These are phyloP conservation scores for Hyphochytrium catenoides DNA, from an alignment of 352 stramenopile genomes.

Conservation along the genomic window DNA sequence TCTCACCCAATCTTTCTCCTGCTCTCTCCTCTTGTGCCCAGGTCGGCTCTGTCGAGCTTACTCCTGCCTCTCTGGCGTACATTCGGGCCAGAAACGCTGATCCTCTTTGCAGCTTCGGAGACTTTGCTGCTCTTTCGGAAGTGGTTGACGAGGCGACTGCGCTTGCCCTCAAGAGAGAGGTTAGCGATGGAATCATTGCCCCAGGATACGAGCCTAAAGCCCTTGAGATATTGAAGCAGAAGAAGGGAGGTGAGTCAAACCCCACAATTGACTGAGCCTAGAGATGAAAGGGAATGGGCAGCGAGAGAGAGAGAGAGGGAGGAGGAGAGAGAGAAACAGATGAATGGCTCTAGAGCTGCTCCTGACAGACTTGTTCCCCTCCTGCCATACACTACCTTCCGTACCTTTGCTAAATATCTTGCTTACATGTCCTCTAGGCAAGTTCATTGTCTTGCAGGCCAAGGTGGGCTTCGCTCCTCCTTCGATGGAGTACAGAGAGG, in stretches of 20 bases:
- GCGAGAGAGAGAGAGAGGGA: too few relatives aligned
- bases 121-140: slow-evolving; percentile 95
- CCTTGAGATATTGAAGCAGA: slow-evolving; percentile 89
- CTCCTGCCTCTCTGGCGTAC: slow-evolving; percentile 87
- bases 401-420: too few relatives aligned
- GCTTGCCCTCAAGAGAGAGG: slow-evolving; percentile 94
- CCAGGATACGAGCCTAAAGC: slow-evolving; percentile 91
- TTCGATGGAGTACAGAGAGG: slow-evolving; percentile 88
- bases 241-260: too few relatives aligned
- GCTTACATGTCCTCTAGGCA: too few relatives aligned
- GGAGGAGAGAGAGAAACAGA: too few relatives aligned
- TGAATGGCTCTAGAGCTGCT: too few relatives aligned
- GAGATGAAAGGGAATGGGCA: too few relatives aligned
- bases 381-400: too few relatives aligned
- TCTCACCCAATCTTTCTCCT: too few relatives aligned
- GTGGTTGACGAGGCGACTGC: slow-evolving; percentile 94
- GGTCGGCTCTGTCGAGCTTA: slow-evolving; percentile 70
- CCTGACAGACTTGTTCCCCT: too few relatives aligned
- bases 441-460: slow-evolving; percentile 95
- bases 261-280: too few relatives aligned
- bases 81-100: slow-evolving; percentile 94
- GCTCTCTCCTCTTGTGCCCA: too few relatives aligned
- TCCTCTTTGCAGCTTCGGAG: slow-evolving; percentile 95
- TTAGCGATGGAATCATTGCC: slow-evolving; percentile 97
- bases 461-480: slow-evolving; percentile 74